Evolutionary conservation across 768 basidiomycete species (phyloP).

Genomic region (Gloeophyllum trabeum): DNA sequence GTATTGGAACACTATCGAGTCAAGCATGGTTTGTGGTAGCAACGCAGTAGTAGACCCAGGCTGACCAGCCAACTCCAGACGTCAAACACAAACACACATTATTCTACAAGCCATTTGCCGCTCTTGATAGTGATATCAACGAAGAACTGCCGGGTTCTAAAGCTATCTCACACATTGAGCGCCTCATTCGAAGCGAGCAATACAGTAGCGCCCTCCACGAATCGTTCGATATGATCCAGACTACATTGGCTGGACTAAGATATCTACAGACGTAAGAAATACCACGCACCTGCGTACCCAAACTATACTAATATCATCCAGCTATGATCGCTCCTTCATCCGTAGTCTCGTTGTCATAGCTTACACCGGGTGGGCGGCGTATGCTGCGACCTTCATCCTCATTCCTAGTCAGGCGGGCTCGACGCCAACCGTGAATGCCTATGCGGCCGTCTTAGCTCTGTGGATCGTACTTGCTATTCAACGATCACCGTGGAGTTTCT

Average conservation of each 20-base stretch:
- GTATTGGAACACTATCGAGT: conserved; percentile 68
- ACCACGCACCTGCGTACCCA: not conserved
- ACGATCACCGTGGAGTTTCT: conserved; percentile 59
- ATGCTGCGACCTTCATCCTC: conserved; percentile 46
- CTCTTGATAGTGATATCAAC: conserved; percentile 33
- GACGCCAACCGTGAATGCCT: conserved; percentile 11
- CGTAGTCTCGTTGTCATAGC: conserved; percentile 57
- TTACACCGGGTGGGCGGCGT: conserved; percentile 73
- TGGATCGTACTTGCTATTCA: conserved; percentile 50
- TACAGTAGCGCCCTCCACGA: conserved; percentile 39
- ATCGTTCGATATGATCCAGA: conserved; percentile 40
- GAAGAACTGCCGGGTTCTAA: conserved; percentile 22
- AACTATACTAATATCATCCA: conserved; percentile 7
- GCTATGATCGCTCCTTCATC: conserved; percentile 69
- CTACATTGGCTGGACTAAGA: conserved; percentile 48
- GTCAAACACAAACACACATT: conserved; percentile 47
- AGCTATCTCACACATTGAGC: conserved; percentile 30
- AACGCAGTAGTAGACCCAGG: not conserved
- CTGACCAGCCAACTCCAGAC: conserved; percentile 24
- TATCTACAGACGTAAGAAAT: conserved; percentile 59
- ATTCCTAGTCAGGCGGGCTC: not conserved
- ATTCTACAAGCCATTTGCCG: conserved; percentile 50
- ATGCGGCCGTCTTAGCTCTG: conserved; percentile 23
- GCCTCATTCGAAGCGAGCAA: conserved; percentile 25
- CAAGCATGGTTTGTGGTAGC: conserved; percentile 49